These are phyloP conservation scores for Penicillium crystallinum DNA, from an alignment of 495 filamentous ascomycete species.

Conservation along the genomic window DNA sequence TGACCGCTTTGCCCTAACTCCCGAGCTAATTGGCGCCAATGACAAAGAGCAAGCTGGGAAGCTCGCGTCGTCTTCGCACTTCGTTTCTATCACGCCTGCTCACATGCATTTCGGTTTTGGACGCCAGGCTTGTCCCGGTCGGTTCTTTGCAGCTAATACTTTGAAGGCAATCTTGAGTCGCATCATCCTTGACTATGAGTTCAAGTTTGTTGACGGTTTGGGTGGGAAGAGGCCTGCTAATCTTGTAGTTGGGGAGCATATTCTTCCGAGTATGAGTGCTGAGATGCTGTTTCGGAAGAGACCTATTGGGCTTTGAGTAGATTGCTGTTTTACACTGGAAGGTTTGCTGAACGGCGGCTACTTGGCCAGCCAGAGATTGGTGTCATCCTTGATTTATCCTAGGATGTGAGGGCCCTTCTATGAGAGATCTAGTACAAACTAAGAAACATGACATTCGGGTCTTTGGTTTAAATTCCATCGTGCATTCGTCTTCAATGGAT, in stretches of 20 bases:
- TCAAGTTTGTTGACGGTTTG: conserved; percentile 28
- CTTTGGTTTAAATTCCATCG: conserved; percentile 5
- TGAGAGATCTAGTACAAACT: neutral
- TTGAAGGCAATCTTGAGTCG: conserved; percentile 54
- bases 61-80: conserved; percentile 2
- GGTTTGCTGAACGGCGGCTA: neutral
- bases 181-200: conserved; percentile 49
- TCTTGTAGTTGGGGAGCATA: conserved; percentile 27
- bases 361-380: neutral
- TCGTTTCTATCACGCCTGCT: conserved; percentile 17
- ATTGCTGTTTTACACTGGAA: neutral
- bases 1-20: conserved; percentile 12
- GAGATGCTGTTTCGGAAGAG: conserved; percentile 26
- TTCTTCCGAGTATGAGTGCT: conserved; percentile 23
- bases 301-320: conserved; percentile 2
- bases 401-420: neutral
- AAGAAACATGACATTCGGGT: neutral
- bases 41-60: neutral
- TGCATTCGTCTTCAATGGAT: conserved; percentile 1
- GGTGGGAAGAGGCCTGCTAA: conserved; percentile 21
- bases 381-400: neutral
- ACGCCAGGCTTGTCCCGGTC: conserved; percentile 45
- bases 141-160: conserved; percentile 51
- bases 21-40: neutral
- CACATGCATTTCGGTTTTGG: conserved; percentile 36